Evolutionary conservation across 768 basidiomycete species (phyloP).

Genomic region (Sistotremastrum niveocremeum): DNA sequence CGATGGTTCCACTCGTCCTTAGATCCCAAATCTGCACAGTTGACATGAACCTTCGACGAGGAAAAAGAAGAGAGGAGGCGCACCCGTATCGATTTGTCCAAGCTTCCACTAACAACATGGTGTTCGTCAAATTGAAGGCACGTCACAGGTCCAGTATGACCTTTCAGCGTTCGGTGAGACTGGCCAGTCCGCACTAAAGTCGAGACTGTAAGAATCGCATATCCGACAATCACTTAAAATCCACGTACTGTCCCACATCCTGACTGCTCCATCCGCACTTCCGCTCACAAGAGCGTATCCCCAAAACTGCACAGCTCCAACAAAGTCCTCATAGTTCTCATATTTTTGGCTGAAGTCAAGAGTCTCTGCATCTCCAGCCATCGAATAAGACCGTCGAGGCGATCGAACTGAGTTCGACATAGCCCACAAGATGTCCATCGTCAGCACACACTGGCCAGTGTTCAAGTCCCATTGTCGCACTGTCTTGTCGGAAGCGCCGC

Average conservation of each 20-base stretch:
- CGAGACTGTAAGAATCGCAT: background rate
- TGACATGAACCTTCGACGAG: constrained; percentile 1
- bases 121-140: constrained; percentile 94
- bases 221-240: background rate
- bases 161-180: constrained; percentile 81
- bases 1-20: constrained; percentile 74
- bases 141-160: constrained; percentile 88
- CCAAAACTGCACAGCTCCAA: constrained; percentile 97
- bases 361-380: constrained; percentile 3
- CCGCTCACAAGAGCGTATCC: constrained; percentile 95
- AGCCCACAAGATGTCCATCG: constrained; percentile 99
- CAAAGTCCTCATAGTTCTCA: constrained; percentile 95
- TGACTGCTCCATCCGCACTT: constrained; percentile 90
- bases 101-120: constrained; percentile 82
- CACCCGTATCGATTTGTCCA: constrained; percentile 87
- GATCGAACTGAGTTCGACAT: constrained; percentile 69
- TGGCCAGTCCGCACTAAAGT: constrained; percentile 89
- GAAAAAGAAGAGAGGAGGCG: background rate
- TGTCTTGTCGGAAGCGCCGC: constrained; percentile 96
- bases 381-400: constrained; percentile 7
- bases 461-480: constrained; percentile 96
- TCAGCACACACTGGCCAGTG: constrained; percentile 96
- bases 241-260: constrained; percentile 98
- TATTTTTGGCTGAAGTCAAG: constrained; percentile 29
- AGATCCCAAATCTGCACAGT: constrained; percentile 83